phyloP scores from a whole-genome alignment of 1,284 basidiomycete genomes.

The Cystobasidiaceae sp. region DNA sequence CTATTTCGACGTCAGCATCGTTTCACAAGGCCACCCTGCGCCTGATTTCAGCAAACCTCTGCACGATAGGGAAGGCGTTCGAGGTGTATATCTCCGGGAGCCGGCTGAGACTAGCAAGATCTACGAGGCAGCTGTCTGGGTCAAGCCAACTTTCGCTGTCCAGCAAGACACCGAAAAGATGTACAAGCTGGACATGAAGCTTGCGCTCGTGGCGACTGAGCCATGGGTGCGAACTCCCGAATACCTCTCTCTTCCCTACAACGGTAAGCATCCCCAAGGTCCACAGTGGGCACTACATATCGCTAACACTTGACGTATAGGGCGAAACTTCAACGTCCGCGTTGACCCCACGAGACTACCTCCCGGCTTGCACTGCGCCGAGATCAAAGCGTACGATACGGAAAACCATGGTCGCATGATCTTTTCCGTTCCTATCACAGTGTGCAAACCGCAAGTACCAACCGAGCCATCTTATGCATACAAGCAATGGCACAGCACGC shows the following conservation, averaged over 20 bases:
- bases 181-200: conserved; percentile 44
- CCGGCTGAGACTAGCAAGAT: conserved; percentile 41
- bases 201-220: conserved; percentile 39
- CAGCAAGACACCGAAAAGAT: conserved; percentile 43
- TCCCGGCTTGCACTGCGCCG: conserved; percentile 45
- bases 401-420: conserved; percentile 41
- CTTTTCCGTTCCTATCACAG: conserved; percentile 46
- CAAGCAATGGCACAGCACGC: conserved; percentile 35
- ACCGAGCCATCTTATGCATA: conserved; percentile 8
- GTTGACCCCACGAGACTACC: conserved; percentile 44
- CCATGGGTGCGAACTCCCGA: conserved; percentile 44
- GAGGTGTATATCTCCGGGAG: conserved; percentile 47
- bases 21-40: conserved; percentile 41
- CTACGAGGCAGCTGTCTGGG: conserved; percentile 43
- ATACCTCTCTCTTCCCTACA: conserved; percentile 44
- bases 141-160: conserved; percentile 42
- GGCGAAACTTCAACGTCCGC: conserved; percentile 45
- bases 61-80: conserved; percentile 33
- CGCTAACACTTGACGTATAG: conserved; percentile 8
- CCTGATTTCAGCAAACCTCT: conserved; percentile 21
- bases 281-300: neutral
- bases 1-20: conserved; percentile 43
- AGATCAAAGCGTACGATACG: conserved; percentile 44
- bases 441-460: conserved; percentile 44
- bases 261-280: conserved; percentile 9